Evolutionary conservation across 345 rosid species (phyloP).

Genomic region (Salix viminalis): DNA sequence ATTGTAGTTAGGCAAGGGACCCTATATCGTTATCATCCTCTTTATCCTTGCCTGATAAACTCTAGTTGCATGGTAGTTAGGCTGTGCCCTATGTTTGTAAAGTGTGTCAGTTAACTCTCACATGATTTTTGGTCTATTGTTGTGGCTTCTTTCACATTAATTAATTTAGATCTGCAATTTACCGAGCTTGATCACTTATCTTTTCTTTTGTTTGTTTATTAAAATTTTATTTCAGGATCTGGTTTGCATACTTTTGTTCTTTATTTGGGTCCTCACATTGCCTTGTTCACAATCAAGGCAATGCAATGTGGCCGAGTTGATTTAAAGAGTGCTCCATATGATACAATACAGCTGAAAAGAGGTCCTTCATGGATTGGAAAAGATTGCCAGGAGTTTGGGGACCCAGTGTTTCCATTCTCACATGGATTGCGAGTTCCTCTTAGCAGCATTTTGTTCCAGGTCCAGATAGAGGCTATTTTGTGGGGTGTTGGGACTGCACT

Average conservation of each 20-base stretch:
- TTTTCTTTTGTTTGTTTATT: neutral
- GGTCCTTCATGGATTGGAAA: slow-evolving; percentile 93
- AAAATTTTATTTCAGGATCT: slow-evolving; percentile 55
- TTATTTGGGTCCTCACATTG: slow-evolving; percentile 95
- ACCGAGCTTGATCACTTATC: neutral
- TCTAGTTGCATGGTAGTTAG: slow-evolving; percentile 1
- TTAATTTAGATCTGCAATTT: neutral
- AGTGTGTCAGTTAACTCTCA: neutral
- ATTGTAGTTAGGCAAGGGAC: neutral
- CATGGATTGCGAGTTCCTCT: slow-evolving; percentile 79
- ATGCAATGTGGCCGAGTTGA: slow-evolving; percentile 90
- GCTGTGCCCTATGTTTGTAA: neutral
- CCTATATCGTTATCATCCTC: neutral
- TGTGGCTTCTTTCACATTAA: neutral
- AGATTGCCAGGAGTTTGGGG: slow-evolving; percentile 80
- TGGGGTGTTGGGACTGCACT: slow-evolving; percentile 99
- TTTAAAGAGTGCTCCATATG: slow-evolving; percentile 88
- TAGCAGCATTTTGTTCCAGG: slow-evolving; percentile 84
- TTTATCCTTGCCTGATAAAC: neutral
- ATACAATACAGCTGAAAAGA: slow-evolving; percentile 81
- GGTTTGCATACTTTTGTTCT: slow-evolving; percentile 98
- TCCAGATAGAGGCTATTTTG: slow-evolving; percentile 78
- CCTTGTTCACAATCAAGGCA: slow-evolving; percentile 90
- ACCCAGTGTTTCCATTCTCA: slow-evolving; percentile 49
- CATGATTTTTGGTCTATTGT: neutral